phyloP scores from a whole-genome alignment of 306 rosid species.

The Ormosia semicastrata region DNA sequence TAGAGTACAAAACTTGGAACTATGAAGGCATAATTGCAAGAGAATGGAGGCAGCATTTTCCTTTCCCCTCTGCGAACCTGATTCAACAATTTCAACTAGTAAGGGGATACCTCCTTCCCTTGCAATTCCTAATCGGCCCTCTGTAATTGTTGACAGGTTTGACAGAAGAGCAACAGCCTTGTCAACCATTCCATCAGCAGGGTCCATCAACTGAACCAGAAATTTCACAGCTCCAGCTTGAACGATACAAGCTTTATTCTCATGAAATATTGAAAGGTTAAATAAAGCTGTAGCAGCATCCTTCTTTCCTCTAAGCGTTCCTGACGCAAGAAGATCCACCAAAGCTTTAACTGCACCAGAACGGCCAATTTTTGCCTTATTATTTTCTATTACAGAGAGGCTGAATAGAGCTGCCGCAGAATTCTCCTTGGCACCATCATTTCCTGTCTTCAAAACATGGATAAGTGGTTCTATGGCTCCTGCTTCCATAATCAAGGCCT shows the following conservation, averaged over 20 bases:
- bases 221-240: slow-evolving; percentile 89
- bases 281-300: slow-evolving; percentile 95
- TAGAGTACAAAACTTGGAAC: slow-evolving; percentile 75
- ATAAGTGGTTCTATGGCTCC: slow-evolving; percentile 88
- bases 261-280: slow-evolving; percentile 90
- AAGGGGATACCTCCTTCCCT: slow-evolving; percentile 82
- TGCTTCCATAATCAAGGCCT: slow-evolving; percentile 77
- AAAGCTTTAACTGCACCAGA: slow-evolving; percentile 88
- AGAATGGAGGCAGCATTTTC: slow-evolving; percentile 85
- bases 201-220: slow-evolving; percentile 75
- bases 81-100: slow-evolving; percentile 84
- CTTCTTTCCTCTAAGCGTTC: slow-evolving; percentile 92
- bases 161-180: slow-evolving; percentile 90
- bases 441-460: slow-evolving; percentile 81
- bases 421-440: slow-evolving; percentile 82
- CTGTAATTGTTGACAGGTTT: slow-evolving; percentile 79
- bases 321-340: slow-evolving; percentile 84
- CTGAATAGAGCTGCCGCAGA: slow-evolving; percentile 95
- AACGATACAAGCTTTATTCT: slow-evolving; percentile 90
- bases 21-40: slow-evolving; percentile 90
- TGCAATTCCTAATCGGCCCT: slow-evolving; percentile 71
- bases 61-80: slow-evolving; percentile 89
- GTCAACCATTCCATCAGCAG: slow-evolving; percentile 81
- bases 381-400: slow-evolving; percentile 81
- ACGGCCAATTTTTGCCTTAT: slow-evolving; percentile 87